Base-by-base conservation (phyloP, 1,284 basidiomycete species). In the Chalciporus sp. region DNA sequence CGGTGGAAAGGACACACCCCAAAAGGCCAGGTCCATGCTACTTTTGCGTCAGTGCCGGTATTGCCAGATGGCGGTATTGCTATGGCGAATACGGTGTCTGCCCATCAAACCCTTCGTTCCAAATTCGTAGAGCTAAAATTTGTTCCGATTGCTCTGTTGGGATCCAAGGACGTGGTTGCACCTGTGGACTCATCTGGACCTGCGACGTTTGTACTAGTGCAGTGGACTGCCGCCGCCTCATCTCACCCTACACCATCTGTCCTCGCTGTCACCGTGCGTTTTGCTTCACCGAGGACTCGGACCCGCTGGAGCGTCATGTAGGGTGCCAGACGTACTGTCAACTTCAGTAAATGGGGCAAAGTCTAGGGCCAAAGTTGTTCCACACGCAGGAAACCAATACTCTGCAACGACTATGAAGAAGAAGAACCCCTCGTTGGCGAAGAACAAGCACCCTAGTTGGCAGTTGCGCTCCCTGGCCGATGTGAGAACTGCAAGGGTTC, bases 1-100 rank as follows among this genome's bases (percentile, higher is more conserved):
- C n/a, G n/a, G n/a, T 67, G 48, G 27, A 50, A 6, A 53, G 62
- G 26, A 46, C 57, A 1, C 62, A 67, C 20, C 42, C 45, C 0
- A 62, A 42, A 40, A 58, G 47, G 26, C 62, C 60, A 0, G 23
- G 46, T 26, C 28, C 42, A 23, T 67, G 64, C 47, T 28, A 0
- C 0, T 39, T 16, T 12, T 61, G 53, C 47, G 2, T 4, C 19
- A n/a, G 40, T 9, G 1, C 3, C 0, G 35, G 12, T 1, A 0
- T 9, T 9, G 3, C 29, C 29, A 31, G 29, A 31, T 31, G 29
- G 29, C 5, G 12, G 4, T 12, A 12, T 12, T 31, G 29, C 10
- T 11, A 11, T 3, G 29, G 29, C 3, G 29, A 31, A 11, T 7
- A 4, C 4, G 10, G 12, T 31, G 29, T 31, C 10, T 31, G 29